Evolutionary conservation across 306 rosid genomes (phyloP).

Genomic region (cucumber (Cucumis sativus)): Cucumber_9930_V3 NC_026655.2:25280001-25280500

Average conservation of each 20-base stretch:
- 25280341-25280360: no score
- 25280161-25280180: slow-evolving; percentile 78
- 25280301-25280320: neutral
- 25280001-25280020: slow-evolving; percentile 94
- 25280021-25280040: slow-evolving; percentile 61
- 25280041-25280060: slow-evolving; percentile 83
- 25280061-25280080: slow-evolving; percentile 99
- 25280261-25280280: neutral
- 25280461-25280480: no score
- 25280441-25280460: no score
- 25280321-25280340: neutral
- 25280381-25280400: no score
- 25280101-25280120: slow-evolving; percentile 94
- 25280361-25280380: no score
- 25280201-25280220: slow-evolving; percentile 79
- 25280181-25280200: slow-evolving; percentile 94
- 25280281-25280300: neutral
- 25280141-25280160: slow-evolving; percentile 87
- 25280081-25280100: slow-evolving; percentile 83
- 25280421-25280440: no score
- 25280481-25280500: no score
- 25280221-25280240: slow-evolving; percentile 81
- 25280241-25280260: slow-evolving; percentile 32
- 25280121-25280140: slow-evolving; percentile 78
- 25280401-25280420: no score